Conservation (phyloP, 2,329 filamentous ascomycete species). For the Magnaporthales sp. region DNA sequence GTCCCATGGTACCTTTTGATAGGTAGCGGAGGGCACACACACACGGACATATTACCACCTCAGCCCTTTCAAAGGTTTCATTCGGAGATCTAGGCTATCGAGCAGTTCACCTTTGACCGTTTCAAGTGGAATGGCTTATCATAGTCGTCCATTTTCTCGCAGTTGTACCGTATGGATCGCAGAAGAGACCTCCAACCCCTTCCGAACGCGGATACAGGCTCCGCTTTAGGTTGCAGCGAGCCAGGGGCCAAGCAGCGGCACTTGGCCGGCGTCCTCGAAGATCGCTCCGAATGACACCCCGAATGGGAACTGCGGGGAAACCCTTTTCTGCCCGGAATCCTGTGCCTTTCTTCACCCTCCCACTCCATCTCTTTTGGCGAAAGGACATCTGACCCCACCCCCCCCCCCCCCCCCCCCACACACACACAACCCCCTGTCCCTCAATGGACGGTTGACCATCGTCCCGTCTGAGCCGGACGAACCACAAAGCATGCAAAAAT, state of each 20-base stretch:
- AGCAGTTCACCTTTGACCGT: neutral
- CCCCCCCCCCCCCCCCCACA: neutral
- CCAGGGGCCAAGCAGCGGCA: constrained; percentile 2
- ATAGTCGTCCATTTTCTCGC: neutral
- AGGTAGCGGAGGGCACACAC: neutral
- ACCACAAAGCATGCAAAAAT: neutral
- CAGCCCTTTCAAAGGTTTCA: neutral
- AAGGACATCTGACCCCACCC: neutral
- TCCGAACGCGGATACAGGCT: neutral
- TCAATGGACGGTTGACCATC: neutral
- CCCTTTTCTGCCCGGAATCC: neutral
- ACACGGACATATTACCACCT: neutral
- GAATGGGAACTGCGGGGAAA: neutral
- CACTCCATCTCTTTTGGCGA: neutral
- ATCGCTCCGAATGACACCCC: constrained; percentile 6
- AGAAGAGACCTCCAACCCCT: neutral
- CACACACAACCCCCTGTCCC: neutral
- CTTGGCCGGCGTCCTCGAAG: neutral
- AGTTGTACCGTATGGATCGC: neutral
- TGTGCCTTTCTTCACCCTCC: neutral
- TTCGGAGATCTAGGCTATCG: neutral
- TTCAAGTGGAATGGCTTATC: neutral
- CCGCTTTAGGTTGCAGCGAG: constrained; percentile 5
- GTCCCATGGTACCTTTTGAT: neutral
- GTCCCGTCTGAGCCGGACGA: neutral